These are phyloP conservation scores for Coprinopsis cinerea DNA, from an alignment of 768 basidiomycete species.

Conservation along the genomic window DNA sequence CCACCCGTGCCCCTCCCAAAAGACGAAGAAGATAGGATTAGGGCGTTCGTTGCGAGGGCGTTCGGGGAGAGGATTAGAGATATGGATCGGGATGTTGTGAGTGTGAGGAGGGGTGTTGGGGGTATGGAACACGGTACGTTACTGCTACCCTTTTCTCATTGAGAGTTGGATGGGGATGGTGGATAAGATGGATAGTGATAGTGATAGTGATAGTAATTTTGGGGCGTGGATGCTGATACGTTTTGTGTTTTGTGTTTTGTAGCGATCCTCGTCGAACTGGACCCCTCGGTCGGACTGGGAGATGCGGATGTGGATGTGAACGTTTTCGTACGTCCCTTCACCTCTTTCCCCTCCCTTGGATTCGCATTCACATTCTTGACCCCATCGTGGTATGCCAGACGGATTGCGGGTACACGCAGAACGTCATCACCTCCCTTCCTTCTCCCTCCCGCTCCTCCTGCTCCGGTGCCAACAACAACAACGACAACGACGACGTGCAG, in stretches of 20 bases:
- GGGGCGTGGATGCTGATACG: neutral
- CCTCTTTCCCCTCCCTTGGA: neutral
- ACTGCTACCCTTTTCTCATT: neutral
- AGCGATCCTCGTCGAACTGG: conserved; percentile 1
- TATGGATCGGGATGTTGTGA: too few relatives aligned
- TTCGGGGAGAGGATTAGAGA: conserved; percentile 31
- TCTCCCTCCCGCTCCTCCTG: neutral
- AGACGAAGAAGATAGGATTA: conserved; percentile 26
- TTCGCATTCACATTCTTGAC: neutral
- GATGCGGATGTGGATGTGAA: neutral
- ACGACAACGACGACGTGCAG: neutral
- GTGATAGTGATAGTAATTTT: neutral
- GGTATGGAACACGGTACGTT: neutral
- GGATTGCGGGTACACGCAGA: neutral
- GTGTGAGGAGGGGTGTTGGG: conserved; percentile 17
- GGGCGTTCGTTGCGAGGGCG: conserved; percentile 26
- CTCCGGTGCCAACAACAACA: neutral
- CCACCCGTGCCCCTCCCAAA: conserved; percentile 20
- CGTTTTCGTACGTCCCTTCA: conserved; percentile 1
- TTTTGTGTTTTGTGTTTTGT: neutral
- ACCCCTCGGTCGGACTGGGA: neutral
- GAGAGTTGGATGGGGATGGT: neutral
- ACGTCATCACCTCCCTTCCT: neutral
- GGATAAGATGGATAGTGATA: neutral
- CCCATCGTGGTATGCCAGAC: neutral